These are phyloP conservation scores for Hyaloscypha finlandica DNA, from an alignment of 495 filamentous ascomycete genomes.

Conservation along the genomic window DNA sequence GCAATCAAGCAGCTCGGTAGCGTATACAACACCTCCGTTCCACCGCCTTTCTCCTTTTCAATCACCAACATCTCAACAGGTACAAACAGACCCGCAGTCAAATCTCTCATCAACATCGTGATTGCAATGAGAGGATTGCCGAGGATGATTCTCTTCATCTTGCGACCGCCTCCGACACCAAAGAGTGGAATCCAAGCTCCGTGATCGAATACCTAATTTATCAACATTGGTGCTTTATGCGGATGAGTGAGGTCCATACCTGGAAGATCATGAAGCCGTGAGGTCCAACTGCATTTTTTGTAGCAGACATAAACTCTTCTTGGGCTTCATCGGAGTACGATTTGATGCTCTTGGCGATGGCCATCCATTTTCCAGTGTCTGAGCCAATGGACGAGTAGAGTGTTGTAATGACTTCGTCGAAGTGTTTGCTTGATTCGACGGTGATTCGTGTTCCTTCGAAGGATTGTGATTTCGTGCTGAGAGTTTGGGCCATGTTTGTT, in stretches of 20 bases:
- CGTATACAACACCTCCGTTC: slow-evolving; percentile 22
- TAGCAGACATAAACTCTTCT: slow-evolving; percentile 4
- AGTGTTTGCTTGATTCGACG: slow-evolving; percentile 6
- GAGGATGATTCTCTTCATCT: slow-evolving; percentile 19
- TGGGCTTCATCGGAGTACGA: background rate
- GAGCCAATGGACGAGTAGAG: slow-evolving; percentile 20
- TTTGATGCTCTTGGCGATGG: background rate
- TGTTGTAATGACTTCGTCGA: slow-evolving; percentile 1
- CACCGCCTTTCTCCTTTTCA: slow-evolving; percentile 15
- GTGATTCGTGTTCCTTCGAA: background rate
- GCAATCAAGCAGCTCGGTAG: slow-evolving; percentile 23
- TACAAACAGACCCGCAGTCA: slow-evolving; percentile 20
- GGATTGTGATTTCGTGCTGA: background rate
- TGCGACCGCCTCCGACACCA: background rate
- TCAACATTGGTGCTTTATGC: background rate
- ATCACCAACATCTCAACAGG: slow-evolving; percentile 28
- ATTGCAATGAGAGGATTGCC: slow-evolving; percentile 27
- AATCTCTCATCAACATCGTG: slow-evolving; percentile 24
- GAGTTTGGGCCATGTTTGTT: background rate
- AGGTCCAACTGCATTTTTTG: slow-evolving; percentile 9
- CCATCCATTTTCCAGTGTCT: background rate
- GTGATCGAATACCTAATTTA: slow-evolving; percentile 22
- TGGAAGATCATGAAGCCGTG: slow-evolving; percentile 29
- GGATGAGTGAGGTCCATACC: slow-evolving; percentile 7
- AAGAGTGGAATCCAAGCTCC: slow-evolving; percentile 23